These are phyloP conservation scores for Diaporthe destruens DNA, from an alignment of 2,329 filamentous ascomycete species.

Conservation along the genomic window DNA sequence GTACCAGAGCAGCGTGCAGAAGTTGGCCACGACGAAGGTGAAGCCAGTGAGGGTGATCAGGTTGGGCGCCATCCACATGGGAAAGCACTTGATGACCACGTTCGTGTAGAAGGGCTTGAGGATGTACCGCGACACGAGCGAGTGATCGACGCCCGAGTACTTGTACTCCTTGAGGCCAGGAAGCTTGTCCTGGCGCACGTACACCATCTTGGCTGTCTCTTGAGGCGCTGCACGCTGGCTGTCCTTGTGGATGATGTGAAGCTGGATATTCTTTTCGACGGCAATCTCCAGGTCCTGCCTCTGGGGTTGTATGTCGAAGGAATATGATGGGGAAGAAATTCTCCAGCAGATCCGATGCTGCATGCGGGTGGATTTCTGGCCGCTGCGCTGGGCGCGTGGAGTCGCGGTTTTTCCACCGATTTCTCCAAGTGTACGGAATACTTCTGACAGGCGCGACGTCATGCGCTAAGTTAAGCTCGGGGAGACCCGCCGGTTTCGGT, in stretches of 20 bases:
- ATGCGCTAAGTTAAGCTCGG: conserved; percentile 5
- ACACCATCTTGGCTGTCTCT: conserved; percentile 70
- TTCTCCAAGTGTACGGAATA: conserved; percentile 5
- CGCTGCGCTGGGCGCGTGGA: conserved; percentile 33
- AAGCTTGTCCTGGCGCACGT: conserved; percentile 92
- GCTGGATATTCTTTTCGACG: background rate
- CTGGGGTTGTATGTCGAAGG: background rate
- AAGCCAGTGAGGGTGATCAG: conserved; percentile 93
- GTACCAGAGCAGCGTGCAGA: conserved; percentile 95
- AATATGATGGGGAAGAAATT: conserved; percentile 1
- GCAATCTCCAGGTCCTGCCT: background rate
- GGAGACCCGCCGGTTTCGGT: conserved; percentile 23
- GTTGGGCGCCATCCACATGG: conserved; percentile 92
- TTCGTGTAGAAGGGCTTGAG: conserved; percentile 98
- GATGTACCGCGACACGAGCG: conserved; percentile 89
- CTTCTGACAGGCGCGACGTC: conserved; percentile 19
- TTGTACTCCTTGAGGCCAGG: conserved; percentile 93
- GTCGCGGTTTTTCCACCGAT: conserved; percentile 19
- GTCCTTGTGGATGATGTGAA: background rate
- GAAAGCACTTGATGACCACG: conserved; percentile 93
- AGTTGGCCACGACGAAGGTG: conserved; percentile 87
- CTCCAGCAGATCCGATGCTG: conserved; percentile 15
- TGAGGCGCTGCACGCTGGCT: background rate
- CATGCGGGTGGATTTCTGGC: conserved; percentile 16
- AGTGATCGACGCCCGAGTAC: conserved; percentile 93